Conservation (phyloP, 106 monocot species). For the Cymbidium sinense region DNA sequence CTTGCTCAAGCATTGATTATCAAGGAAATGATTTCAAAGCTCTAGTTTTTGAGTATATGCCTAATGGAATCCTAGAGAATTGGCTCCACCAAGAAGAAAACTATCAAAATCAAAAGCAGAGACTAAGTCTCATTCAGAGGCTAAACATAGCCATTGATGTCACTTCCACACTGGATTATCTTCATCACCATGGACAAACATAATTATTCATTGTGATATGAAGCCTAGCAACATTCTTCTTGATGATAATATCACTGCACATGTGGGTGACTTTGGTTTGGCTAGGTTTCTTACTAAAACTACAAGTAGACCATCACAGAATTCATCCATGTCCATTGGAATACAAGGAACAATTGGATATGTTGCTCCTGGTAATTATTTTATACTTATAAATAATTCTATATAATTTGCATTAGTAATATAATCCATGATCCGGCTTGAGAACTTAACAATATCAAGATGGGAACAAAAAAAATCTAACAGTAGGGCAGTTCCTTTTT, state of each 20-base stretch:
- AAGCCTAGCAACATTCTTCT: slow-evolving; percentile 22
- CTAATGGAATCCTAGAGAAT: slow-evolving; percentile 27
- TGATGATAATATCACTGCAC: slow-evolving; percentile 34
- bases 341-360: neutral
- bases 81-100: slow-evolving; percentile 17
- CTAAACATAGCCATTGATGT: slow-evolving; percentile 48
- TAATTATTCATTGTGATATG: slow-evolving; percentile 48
- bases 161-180: slow-evolving; percentile 38
- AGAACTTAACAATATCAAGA: no score
- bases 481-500: no score
- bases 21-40: slow-evolving; percentile 34
- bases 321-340: neutral
- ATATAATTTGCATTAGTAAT: no score
- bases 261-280: slow-evolving; percentile 42
- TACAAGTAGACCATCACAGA: slow-evolving; percentile 5
- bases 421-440: no score
- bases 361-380: slow-evolving; percentile 6
- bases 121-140: slow-evolving; percentile 2
- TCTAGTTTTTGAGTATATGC: slow-evolving; percentile 25
- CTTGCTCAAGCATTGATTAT: slow-evolving; percentile 19
- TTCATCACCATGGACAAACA: slow-evolving; percentile 23
- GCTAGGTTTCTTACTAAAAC: slow-evolving; percentile 5
- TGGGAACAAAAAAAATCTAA: no score
- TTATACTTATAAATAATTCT: no score
- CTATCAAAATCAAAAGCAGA: no score